Conservation (phyloP, 108 stramenopile species). For the Nitzschia palea region DNA sequence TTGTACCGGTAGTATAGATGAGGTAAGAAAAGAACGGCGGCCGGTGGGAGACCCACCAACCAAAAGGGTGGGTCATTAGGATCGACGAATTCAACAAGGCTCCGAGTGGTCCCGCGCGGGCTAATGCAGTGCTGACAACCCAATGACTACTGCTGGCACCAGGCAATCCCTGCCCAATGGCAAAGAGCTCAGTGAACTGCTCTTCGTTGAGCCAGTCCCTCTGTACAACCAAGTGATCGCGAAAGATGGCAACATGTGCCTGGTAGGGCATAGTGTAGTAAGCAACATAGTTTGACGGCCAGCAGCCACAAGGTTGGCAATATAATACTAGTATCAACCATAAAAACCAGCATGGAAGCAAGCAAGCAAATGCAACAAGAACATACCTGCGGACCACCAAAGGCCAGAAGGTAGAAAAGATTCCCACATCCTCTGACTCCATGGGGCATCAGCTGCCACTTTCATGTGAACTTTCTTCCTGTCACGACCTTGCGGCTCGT, state of each 20-base stretch:
- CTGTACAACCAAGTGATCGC: slow-evolving; percentile 86
- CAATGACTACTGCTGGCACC: slow-evolving; percentile 91
- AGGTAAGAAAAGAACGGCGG: too few relatives aligned
- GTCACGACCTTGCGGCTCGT: slow-evolving; percentile 23
- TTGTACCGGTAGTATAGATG: too few relatives aligned
- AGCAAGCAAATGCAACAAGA: too few relatives aligned
- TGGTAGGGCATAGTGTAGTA: too few relatives aligned
- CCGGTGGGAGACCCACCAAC: slow-evolving; percentile 86
- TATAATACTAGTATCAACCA: too few relatives aligned
- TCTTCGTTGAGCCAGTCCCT: slow-evolving; percentile 88
- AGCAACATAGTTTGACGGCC: too few relatives aligned
- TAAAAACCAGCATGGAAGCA: too few relatives aligned
- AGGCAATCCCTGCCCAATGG: slow-evolving; percentile 85
- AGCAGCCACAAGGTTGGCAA: too few relatives aligned
- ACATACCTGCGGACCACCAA: slow-evolving; percentile 87
- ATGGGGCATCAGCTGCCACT: slow-evolving; percentile 62
- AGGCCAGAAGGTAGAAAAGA: slow-evolving; percentile 80
- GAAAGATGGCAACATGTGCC: slow-evolving; percentile 87
- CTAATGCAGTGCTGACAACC: slow-evolving; percentile 79
- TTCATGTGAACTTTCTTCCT: slow-evolving; percentile 16
- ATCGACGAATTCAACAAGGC: slow-evolving; percentile 59
- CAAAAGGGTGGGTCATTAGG: slow-evolving; percentile 81
- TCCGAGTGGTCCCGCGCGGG: slow-evolving; percentile 81
- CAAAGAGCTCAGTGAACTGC: slow-evolving; percentile 79
- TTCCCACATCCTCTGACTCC: slow-evolving; percentile 63